These are phyloP conservation scores for Podaxis carcinomalis DNA, from an alignment of 768 basidiomycete genomes.

Conservation along the genomic window DNA sequence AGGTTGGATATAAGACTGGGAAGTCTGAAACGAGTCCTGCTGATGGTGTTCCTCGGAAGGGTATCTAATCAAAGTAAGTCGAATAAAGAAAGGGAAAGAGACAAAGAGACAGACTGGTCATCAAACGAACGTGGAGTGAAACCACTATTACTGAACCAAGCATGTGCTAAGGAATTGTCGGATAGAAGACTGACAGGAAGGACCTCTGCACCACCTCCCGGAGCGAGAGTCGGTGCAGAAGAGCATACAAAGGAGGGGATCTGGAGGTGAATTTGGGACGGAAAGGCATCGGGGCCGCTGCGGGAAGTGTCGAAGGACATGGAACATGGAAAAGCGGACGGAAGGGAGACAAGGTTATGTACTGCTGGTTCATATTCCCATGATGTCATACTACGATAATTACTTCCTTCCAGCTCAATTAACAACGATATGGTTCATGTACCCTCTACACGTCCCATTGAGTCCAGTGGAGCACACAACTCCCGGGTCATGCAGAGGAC, in stretches of 20 bases:
- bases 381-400: slow-evolving; percentile 5
- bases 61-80: slow-evolving; percentile 1
- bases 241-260: slow-evolving; percentile 62
- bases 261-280: slow-evolving; percentile 30
- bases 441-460: background rate
- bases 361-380: background rate
- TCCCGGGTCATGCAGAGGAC: background rate
- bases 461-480: background rate
- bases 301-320: slow-evolving; percentile 16
- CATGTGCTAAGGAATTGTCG: slow-evolving; percentile 20
- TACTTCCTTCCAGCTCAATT: background rate
- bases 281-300: background rate
- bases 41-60: background rate
- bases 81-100: background rate
- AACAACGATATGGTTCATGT: background rate
- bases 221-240: slow-evolving; percentile 56
- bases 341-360: background rate
- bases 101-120: slow-evolving; percentile 12
- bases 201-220: slow-evolving; percentile 73
- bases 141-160: slow-evolving; percentile 51
- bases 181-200: slow-evolving; percentile 43
- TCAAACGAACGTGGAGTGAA: slow-evolving; percentile 21
- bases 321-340: slow-evolving; percentile 5
- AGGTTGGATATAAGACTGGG: background rate
- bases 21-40: background rate